Percentiles rank a stretch among this genome's conserved stretches.
Evolutionary conservation across 768 basidiomycete genomes (phyloP).

Genomic region (Rubroboletus pulcherrimus): DNA sequence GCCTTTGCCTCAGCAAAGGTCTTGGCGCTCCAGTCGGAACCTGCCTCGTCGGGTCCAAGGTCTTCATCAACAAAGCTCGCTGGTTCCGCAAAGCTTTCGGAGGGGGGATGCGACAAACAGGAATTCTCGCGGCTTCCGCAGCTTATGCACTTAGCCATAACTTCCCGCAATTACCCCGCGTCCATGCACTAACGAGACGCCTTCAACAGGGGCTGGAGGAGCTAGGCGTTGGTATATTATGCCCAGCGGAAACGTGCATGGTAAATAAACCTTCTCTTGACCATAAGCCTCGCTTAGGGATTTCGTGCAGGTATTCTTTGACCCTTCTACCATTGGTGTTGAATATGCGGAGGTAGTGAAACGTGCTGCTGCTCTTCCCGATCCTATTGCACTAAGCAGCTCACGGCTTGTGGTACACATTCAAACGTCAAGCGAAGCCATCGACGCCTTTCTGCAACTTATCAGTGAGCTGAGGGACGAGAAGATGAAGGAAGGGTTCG

Average conservation of each 20-base stretch:
- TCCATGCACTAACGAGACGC: conserved; percentile 70
- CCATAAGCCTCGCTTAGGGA: not conserved
- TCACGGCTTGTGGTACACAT: conserved; percentile 87
- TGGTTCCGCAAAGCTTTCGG: conserved; percentile 95
- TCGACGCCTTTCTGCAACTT: conserved; percentile 75
- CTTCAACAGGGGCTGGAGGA: conserved; percentile 69
- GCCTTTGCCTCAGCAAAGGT: conserved; percentile 95
- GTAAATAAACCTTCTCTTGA: conserved; percentile 38
- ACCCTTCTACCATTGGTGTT: conserved; percentile 69
- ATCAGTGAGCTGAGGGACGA: conserved; percentile 63
- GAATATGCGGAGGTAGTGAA: conserved; percentile 64
- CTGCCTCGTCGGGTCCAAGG: conserved; percentile 75
- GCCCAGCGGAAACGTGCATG: conserved; percentile 87
- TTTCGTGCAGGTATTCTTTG: conserved; percentile 67
- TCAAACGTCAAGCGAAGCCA: conserved; percentile 72
- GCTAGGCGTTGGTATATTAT: conserved; percentile 68
- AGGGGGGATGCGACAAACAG: conserved; percentile 93
- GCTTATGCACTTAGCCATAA: conserved; percentile 85
- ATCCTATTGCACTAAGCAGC: conserved; percentile 65
- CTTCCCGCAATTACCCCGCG: conserved; percentile 67
- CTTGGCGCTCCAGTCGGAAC: conserved; percentile 86
- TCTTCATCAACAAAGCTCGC: conserved; percentile 72
- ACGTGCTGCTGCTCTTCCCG: conserved; percentile 55
- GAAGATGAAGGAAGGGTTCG: conserved; percentile 54
- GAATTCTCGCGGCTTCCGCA: conserved; percentile 76